Base-by-base conservation (phyloP, 352 stramenopile genomes). In the Phytophthora fragariaefolia region DNA sequence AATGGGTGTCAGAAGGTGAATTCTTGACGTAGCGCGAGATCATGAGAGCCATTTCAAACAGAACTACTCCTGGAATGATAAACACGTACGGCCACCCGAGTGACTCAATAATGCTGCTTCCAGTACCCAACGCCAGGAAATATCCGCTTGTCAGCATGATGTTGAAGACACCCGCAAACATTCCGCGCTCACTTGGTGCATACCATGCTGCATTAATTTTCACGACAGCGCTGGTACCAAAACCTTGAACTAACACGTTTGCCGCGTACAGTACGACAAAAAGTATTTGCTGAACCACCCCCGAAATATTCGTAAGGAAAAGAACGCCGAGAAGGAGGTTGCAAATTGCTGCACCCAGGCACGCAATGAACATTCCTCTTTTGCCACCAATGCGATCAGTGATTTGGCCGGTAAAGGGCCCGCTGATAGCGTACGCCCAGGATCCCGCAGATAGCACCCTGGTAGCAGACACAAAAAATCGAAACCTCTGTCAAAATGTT, bases 121-220 rank as follows among this genome's bases (percentile, higher is more conserved):
- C 79, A 0, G 80, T 74, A 8, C 82, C 80, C 8, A 91, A 57
- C 15, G 82, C 77, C 7, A 91, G 50, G 47, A 80, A 91, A 63
- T 89, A 91, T 18, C 82, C 82, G 40, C 73, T 87, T 9, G 76
- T 88, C 55, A 91, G 62, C 70, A 89, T 85, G 59, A 91, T 89
- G 69, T 91, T 91, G 70, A 89, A 91, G 1, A 91, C 76, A 2
- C 82, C 82, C 0, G 82, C 71, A 46, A 91, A 91, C 51, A 87
- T 66, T 0, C 82, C 76, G 26, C 82, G 79, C 58, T 91, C 81
- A 38, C 54, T 86, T 2, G 79, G 56, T 23, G 74, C 48, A 69
- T 89, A 91, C 79, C 79, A 89, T 46, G 75, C 79, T 0, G 79
- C 82, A 43, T 91, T 89, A 62, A 89, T 91, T 70, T 91, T 91